Percentiles rank a stretch among this genome's conserved stretches.
phyloP scores from a whole-genome alignment of 441 rosid species.

The Gossypium laxum region DNA sequence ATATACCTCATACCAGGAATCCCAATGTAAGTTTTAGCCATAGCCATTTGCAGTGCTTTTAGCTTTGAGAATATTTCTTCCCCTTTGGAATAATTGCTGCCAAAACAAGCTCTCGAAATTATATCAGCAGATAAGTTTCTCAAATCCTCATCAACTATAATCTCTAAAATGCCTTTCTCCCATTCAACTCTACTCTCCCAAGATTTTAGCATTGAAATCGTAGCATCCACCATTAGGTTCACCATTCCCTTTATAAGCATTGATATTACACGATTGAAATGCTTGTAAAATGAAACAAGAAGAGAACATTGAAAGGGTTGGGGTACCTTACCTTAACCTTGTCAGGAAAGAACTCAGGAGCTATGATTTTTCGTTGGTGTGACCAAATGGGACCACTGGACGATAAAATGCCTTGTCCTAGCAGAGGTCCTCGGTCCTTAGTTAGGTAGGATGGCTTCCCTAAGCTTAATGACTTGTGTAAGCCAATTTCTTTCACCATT shows the following conservation, averaged over 20 bases:
- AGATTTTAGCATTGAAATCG: constrained; percentile 24
- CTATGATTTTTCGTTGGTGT: constrained; percentile 39
- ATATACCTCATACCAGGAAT: constrained; percentile 34
- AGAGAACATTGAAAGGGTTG: not conserved
- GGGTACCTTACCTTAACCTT: constrained; percentile 36
- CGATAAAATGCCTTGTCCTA: constrained; percentile 38
- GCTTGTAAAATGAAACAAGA: not conserved
- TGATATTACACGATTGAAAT: not conserved
- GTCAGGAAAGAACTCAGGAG: constrained; percentile 36
- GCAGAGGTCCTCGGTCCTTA: constrained; percentile 31
- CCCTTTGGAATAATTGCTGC: constrained; percentile 45
- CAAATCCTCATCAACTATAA: constrained; percentile 33
- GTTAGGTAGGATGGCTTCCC: constrained; percentile 42
- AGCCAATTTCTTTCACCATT: constrained; percentile 34
- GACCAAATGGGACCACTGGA: constrained; percentile 37
- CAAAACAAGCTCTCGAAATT: constrained; percentile 56
- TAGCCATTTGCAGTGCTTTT: constrained; percentile 23
- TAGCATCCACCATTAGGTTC: constrained; percentile 44
- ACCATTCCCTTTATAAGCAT: constrained; percentile 31
- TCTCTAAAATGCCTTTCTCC: constrained; percentile 24
- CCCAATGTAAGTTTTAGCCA: constrained; percentile 29
- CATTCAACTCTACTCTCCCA: constrained; percentile 36
- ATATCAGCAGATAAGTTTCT: constrained; percentile 46
- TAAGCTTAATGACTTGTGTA: constrained; percentile 22
- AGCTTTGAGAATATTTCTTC: constrained; percentile 40